Conservation (phyloP, 2,329 filamentous ascomycete genomes). For the Trichophyton schoenleinii region DNA sequence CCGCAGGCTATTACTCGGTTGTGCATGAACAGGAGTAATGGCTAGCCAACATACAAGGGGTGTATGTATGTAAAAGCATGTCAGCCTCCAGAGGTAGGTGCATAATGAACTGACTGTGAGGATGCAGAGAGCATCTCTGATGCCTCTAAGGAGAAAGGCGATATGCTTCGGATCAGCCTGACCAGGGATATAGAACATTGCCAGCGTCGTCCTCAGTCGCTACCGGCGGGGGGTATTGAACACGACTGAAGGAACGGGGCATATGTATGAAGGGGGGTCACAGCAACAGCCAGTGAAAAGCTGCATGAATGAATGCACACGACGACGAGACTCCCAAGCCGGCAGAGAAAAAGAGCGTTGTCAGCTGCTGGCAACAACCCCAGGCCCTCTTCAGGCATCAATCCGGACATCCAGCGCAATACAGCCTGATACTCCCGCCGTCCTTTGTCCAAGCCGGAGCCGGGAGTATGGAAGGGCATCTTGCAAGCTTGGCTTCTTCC, state of each 20-base stretch:
- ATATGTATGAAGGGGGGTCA: not conserved
- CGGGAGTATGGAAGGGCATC: not conserved
- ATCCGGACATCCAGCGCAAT: not conserved
- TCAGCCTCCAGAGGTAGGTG: not conserved
- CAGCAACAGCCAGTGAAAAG: not conserved
- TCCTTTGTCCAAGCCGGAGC: not conserved
- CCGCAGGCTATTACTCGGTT: not conserved
- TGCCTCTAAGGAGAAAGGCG: not conserved
- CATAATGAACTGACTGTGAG: not conserved
- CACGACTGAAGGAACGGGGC: not conserved
- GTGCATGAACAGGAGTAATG: not conserved
- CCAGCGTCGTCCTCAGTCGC: not conserved
- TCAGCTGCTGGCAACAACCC: not conserved
- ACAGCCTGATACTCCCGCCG: not conserved
- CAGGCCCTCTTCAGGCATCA: not conserved
- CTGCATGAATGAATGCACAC: not conserved
- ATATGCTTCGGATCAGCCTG: not conserved
- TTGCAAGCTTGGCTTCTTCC: not conserved
- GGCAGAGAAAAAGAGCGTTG: not conserved
- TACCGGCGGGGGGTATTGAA: not conserved
- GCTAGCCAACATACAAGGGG: not conserved
- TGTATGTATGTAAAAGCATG: not conserved
- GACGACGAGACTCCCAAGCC: not conserved
- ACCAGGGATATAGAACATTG: not conserved
- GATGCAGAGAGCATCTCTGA: not conserved